Evolutionary conservation across 768 basidiomycete species (phyloP).

Genomic region (Boletus sp.): DNA sequence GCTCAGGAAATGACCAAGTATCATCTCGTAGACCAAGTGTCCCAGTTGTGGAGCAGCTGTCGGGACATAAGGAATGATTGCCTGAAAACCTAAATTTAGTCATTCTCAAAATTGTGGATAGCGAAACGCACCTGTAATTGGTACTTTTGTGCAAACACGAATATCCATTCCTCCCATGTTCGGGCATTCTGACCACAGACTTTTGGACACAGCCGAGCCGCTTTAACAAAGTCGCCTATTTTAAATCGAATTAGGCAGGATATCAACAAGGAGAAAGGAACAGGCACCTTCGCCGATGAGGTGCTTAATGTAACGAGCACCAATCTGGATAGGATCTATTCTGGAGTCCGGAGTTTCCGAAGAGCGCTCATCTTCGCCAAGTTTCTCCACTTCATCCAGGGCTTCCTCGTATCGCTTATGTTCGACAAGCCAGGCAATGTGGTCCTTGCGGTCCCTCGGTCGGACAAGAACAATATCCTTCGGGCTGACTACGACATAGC

Average conservation of each 20-base stretch:
- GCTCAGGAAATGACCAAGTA: conserved; percentile 80
- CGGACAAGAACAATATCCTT: conserved; percentile 84
- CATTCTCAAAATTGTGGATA: not conserved
- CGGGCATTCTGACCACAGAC: conserved; percentile 78
- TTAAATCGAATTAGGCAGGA: not conserved
- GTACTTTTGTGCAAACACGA: conserved; percentile 78
- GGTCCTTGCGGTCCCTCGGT: conserved; percentile 85
- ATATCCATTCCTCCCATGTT: conserved; percentile 97
- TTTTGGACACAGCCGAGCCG: conserved; percentile 79
- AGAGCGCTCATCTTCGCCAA: conserved; percentile 34
- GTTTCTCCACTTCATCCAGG: conserved; percentile 70
- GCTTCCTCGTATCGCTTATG: conserved; percentile 87
- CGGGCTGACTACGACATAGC: conserved; percentile 85
- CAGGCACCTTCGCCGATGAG: conserved; percentile 73
- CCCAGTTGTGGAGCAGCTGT: conserved; percentile 78
- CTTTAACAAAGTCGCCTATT: conserved; percentile 66
- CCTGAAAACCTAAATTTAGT: conserved; percentile 41
- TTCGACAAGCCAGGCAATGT: conserved; percentile 91
- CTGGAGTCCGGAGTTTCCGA: conserved; percentile 37
- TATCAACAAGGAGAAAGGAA: not conserved
- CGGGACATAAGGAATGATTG: conserved; percentile 87
- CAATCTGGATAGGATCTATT: conserved; percentile 67
- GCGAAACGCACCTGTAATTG: conserved; percentile 64
- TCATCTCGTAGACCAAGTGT: conserved; percentile 91
- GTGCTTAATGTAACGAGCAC: conserved; percentile 82